Conservation (phyloP, 495 filamentous ascomycete genomes). For the Lophiotrema nucula region DNA sequence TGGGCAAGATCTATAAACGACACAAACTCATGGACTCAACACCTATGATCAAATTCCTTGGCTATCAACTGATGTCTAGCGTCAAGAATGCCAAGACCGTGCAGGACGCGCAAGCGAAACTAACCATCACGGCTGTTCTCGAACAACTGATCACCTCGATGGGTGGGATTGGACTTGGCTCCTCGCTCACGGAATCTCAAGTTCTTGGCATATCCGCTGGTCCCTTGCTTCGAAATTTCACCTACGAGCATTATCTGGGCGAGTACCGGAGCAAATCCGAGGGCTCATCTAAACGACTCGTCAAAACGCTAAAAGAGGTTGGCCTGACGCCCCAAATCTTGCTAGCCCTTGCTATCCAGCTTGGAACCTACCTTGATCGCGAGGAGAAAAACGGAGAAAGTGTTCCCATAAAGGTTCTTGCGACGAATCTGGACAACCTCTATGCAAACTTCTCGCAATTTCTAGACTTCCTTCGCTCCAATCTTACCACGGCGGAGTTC, state of each 20-base stretch:
- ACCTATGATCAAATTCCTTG: slow-evolving; percentile 86
- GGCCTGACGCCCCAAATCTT: slow-evolving; percentile 74
- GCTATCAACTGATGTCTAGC: slow-evolving; percentile 78
- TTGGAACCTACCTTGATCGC: slow-evolving; percentile 73
- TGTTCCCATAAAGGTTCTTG: slow-evolving; percentile 71
- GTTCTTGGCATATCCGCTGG: slow-evolving; percentile 84
- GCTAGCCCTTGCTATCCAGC: slow-evolving; percentile 85
- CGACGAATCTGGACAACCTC: slow-evolving; percentile 84
- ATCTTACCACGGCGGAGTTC: slow-evolving; percentile 73
- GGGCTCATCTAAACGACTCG: slow-evolving; percentile 69
- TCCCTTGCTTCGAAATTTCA: slow-evolving; percentile 71
- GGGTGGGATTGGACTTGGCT: slow-evolving; percentile 84
- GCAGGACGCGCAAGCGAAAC: slow-evolving; percentile 58
- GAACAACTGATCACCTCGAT: slow-evolving; percentile 85
- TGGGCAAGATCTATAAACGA: slow-evolving; percentile 81
- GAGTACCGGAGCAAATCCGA: slow-evolving; percentile 73
- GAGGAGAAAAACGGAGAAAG: slow-evolving; percentile 59
- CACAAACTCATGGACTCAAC: slow-evolving; percentile 78
- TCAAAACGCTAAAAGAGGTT: slow-evolving; percentile 71
- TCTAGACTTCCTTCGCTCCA: slow-evolving; percentile 80
- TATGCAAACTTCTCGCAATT: slow-evolving; percentile 82
- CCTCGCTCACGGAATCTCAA: slow-evolving; percentile 82
- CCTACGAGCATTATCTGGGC: slow-evolving; percentile 63
- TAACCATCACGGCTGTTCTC: slow-evolving; percentile 82
- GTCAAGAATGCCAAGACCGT: no score